Percentiles rank a stretch among this genome's conserved stretches.
phyloP scores from a whole-genome alignment of 2,329 filamentous ascomycete species.

The Karstenula rhodostoma region DNA sequence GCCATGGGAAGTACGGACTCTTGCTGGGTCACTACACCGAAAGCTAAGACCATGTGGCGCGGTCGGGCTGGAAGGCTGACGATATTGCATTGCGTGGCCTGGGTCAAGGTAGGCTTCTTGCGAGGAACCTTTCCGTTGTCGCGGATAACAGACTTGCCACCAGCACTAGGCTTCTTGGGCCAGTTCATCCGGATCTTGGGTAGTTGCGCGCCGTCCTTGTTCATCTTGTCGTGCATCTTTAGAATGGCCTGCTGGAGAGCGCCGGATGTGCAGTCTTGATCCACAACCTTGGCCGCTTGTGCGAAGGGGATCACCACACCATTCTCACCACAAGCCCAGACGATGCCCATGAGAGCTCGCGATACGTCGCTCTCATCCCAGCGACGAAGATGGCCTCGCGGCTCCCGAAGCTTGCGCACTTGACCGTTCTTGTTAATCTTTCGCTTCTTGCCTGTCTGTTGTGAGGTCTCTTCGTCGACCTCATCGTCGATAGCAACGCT shows the following conservation, averaged over 20 bases:
- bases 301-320: slow-evolving; percentile 41
- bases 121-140: slow-evolving; percentile 9
- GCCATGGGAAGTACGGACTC: neutral
- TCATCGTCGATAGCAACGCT: neutral
- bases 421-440: slow-evolving; percentile 41
- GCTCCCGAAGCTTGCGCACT: slow-evolving; percentile 40
- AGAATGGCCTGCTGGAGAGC: slow-evolving; percentile 46
- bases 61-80: neutral
- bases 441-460: slow-evolving; percentile 23
- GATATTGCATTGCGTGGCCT: neutral
- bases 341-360: slow-evolving; percentile 36
- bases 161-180: slow-evolving; percentile 8
- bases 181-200: slow-evolving; percentile 17
- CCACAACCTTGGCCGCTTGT: slow-evolving; percentile 36
- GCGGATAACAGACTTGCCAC: neutral
- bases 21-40: neutral
- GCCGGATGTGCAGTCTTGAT: slow-evolving; percentile 31
- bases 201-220: slow-evolving; percentile 8
- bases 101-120: slow-evolving; percentile 5
- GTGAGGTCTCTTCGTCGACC: slow-evolving; percentile 17
- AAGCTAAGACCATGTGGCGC: neutral
- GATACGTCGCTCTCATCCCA: slow-evolving; percentile 44
- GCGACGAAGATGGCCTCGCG: slow-evolving; percentile 38
- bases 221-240: slow-evolving; percentile 34
- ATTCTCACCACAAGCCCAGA: slow-evolving; percentile 41